A percentile compares a stretch with the other conserved stretches of the same genome.
Evolutionary conservation across 1,139 yeast genomes (phyloP).

Genomic region (Kurtzmaniella quercitrusa): DNA sequence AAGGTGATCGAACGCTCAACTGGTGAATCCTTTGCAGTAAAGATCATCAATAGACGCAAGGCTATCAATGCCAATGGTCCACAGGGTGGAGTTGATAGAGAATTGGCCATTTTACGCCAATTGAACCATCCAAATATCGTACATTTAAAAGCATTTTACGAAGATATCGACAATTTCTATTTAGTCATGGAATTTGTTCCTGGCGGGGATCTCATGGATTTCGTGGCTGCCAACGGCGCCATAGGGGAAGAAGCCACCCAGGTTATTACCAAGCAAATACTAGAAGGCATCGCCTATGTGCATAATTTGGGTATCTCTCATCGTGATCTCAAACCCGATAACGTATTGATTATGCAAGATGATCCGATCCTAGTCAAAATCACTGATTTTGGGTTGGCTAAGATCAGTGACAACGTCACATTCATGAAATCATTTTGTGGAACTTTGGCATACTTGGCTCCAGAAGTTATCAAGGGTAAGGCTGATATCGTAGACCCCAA

Average conservation of each 20-base stretch:
- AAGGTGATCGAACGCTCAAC: slow-evolving; percentile 83
- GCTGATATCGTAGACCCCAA: slow-evolving; percentile 29
- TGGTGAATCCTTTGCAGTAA: slow-evolving; percentile 85
- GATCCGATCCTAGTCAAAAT: slow-evolving; percentile 87
- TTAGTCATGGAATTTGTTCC: slow-evolving; percentile 93
- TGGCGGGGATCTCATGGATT: slow-evolving; percentile 98
- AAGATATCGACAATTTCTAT: slow-evolving; percentile 75
- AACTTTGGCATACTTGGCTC: slow-evolving; percentile 87
- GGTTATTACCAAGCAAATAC: slow-evolving; percentile 77
- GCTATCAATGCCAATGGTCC: slow-evolving; percentile 67
- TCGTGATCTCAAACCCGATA: slow-evolving; percentile 90
- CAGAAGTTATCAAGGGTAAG: slow-evolving; percentile 83
- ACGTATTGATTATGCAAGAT: slow-evolving; percentile 83
- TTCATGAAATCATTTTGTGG: slow-evolving; percentile 89
- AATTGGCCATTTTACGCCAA: slow-evolving; percentile 71
- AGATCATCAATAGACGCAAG: slow-evolving; percentile 78
- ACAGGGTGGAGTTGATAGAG: slow-evolving; percentile 72
- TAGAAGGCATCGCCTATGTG: slow-evolving; percentile 81
- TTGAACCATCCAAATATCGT: slow-evolving; percentile 85
- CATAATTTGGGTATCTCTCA: slow-evolving; percentile 89
- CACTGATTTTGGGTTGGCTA: slow-evolving; percentile 90
- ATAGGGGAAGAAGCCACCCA: slow-evolving; percentile 88
- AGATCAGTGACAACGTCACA: slow-evolving; percentile 70
- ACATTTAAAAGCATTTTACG: slow-evolving; percentile 74
- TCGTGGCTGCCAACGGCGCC: slow-evolving; percentile 87